Conservation (phyloP, 1,284 basidiomycete genomes). For the Boletus semigastroideus region DNA sequence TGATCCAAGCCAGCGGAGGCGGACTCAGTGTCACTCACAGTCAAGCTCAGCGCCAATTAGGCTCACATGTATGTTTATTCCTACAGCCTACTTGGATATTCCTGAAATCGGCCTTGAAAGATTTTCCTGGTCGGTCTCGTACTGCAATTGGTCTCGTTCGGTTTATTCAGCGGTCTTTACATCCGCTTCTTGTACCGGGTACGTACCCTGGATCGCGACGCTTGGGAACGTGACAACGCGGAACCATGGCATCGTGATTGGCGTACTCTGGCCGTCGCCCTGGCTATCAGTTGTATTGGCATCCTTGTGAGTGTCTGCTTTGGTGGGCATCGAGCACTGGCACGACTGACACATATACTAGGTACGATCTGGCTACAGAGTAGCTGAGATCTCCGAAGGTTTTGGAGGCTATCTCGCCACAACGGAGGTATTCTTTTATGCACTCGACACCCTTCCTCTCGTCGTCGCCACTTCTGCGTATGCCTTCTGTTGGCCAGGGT, state of each 20-base stretch:
- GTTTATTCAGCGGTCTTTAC: conserved; percentile 59
- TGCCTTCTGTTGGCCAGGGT: conserved; percentile 59
- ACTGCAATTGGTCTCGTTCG: conserved; percentile 64
- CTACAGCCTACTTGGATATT: conserved; percentile 51
- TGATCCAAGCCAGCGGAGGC: conserved; percentile 50
- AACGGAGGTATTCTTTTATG: conserved; percentile 64
- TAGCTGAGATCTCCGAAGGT: conserved; percentile 65
- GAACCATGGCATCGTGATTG: conserved; percentile 55
- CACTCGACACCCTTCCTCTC: conserved; percentile 64
- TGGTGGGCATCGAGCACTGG: too few relatives aligned
- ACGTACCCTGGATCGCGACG: conserved; percentile 42
- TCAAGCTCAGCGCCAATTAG: conserved; percentile 21
- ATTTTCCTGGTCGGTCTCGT: conserved; percentile 66
- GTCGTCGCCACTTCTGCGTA: conserved; percentile 59
- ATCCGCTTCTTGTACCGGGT: conserved; percentile 58
- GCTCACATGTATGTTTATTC: conserved; percentile 39
- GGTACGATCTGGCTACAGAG: conserved; percentile 70
- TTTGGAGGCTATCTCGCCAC: conserved; percentile 61
- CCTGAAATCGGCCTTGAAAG: conserved; percentile 46
- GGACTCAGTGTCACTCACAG: conserved; percentile 9
- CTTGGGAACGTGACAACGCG: conserved; percentile 43
- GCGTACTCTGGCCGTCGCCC: conserved; percentile 53
- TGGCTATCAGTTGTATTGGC: conserved; percentile 62
- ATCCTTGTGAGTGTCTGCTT: conserved; percentile 51
- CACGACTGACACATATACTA: conserved; percentile 21